Evolutionary conservation across 2,329 filamentous ascomycete genomes (phyloP), one percentile per base, ranked within the genome.

Genomic region (Botryosphaeria dothidea): DNA sequence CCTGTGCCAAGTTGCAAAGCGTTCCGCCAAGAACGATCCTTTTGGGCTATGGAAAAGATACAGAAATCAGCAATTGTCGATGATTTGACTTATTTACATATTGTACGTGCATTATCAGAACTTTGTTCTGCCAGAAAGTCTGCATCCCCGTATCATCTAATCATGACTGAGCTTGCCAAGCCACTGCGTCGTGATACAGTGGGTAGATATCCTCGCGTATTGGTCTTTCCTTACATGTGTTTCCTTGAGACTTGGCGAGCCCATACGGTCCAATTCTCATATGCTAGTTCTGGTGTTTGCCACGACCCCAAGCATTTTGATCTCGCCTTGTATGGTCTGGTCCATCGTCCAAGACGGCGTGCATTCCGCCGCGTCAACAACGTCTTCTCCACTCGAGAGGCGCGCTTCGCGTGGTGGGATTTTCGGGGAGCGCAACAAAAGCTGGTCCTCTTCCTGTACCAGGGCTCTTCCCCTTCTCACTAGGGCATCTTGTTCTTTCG

Each of bases 291-390:
- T 5, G n/a, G 31, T 25, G 19, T 63, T 63, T 52, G 48, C 48
- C 61, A 31, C 9, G 36, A 13, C 38, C 17, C 63, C 63, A 65
- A 65, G 63, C 63, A 65, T 65, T 65, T 61, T 19, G 29, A 46
- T 64, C 31, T 49, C 43, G 17, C 45, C 31, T 48, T 61, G 9
- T 6, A 41, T 54, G 7, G 17, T 52, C 13, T 57, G 17, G 57
- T 34, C 17, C 15, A 6, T 13, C 46, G 49, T 34, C 62, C 51
- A 64, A 52, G 63, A 27, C 17, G 19, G 17, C 9, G 6, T 52
- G n/a, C 63, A 65, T 65, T 65, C 63, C 63, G 19, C 25, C 36
- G 63, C 45, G 63, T 65, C 63, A 65, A 61, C 56, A 65, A 52
- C 46, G 25, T 45, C 25, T 45, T 13, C n/a, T 13, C 27, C 19